A percentile compares a stretch with the other conserved stretches of the same genome.
These are phyloP conservation scores for Stenocarpella maydis DNA, from an alignment of 2,329 filamentous ascomycete species.

Conservation along the genomic window DNA sequence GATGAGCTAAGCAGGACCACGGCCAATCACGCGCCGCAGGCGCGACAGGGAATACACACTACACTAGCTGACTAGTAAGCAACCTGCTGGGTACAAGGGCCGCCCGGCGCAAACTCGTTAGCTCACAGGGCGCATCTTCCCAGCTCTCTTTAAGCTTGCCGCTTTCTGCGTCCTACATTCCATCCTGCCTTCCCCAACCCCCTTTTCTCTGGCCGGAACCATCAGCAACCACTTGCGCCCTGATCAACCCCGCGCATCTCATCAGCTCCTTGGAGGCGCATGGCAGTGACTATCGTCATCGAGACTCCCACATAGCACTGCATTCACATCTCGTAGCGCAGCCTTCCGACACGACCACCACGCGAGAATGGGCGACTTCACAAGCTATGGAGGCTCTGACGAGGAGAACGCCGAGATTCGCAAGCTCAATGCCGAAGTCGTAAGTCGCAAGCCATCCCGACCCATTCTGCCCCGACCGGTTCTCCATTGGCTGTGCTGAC, in stretches of 20 bases:
- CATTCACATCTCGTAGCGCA: slow-evolving; percentile 16
- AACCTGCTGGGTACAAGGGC: slow-evolving; percentile 25
- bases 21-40: not conserved
- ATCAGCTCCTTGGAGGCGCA: slow-evolving; percentile 15
- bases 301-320: not conserved
- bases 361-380: slow-evolving; percentile 72
- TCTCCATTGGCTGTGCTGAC: slow-evolving; percentile 5
- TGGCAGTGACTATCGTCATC: slow-evolving; percentile 16
- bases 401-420: slow-evolving; percentile 85
- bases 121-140: slow-evolving; percentile 14
- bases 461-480: not conserved
- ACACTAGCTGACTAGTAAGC: too few species aligned
- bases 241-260: slow-evolving; percentile 9
- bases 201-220: slow-evolving; percentile 8
- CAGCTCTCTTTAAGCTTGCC: slow-evolving; percentile 21
- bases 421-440: slow-evolving; percentile 80
- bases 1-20: not conserved
- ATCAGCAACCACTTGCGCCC: not conserved
- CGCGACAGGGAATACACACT: not conserved
- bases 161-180: slow-evolving; percentile 16
- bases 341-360: slow-evolving; percentile 28
- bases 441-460: slow-evolving; percentile 54
- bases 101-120: slow-evolving; percentile 24
- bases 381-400: slow-evolving; percentile 74
- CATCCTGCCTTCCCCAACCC: not conserved